A percentile compares a stretch with the other conserved stretches of the same genome.
These are phyloP conservation scores for Phytophthora podocarpi DNA, from an alignment of 352 stramenopile genomes.

Conservation along the genomic window DNA sequence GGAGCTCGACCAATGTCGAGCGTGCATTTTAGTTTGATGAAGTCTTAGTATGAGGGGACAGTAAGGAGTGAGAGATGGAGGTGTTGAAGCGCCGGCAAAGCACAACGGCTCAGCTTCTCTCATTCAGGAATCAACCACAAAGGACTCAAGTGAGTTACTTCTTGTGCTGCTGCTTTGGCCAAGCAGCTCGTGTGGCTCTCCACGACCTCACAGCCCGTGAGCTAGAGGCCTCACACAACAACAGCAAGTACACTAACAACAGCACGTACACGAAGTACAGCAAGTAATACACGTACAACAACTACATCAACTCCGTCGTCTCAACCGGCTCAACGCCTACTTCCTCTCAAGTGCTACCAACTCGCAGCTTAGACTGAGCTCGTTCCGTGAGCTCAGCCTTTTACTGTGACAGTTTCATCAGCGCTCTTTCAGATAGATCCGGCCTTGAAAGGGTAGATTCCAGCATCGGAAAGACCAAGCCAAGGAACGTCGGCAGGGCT, in stretches of 20 bases:
- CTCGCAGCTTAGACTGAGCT: not conserved
- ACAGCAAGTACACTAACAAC: no score
- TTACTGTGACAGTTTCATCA: no score
- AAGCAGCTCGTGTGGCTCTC: not conserved
- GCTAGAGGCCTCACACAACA: not conserved
- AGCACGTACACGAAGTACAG: no score
- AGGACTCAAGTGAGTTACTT: no score
- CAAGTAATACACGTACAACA: no score
- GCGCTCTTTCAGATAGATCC: slow-evolving; percentile 33
- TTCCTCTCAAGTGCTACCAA: not conserved
- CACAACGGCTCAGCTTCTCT: no score
- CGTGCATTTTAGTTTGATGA: no score
- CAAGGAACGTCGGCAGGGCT: slow-evolving; percentile 76
- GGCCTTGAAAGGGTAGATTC: slow-evolving; percentile 61
- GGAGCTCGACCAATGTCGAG: no score
- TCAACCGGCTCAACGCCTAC: not conserved
- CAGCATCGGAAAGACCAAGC: slow-evolving; percentile 81
- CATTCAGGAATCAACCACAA: not conserved
- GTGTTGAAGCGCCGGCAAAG: no score
- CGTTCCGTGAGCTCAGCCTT: not conserved
- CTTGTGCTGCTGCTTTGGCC: not conserved
- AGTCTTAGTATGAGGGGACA: no score
- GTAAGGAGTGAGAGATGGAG: no score
- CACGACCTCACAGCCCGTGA: not conserved
- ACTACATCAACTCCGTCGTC: no score